Conservation (phyloP, 106 monocot species). For the Acorus calamus region DNA sequence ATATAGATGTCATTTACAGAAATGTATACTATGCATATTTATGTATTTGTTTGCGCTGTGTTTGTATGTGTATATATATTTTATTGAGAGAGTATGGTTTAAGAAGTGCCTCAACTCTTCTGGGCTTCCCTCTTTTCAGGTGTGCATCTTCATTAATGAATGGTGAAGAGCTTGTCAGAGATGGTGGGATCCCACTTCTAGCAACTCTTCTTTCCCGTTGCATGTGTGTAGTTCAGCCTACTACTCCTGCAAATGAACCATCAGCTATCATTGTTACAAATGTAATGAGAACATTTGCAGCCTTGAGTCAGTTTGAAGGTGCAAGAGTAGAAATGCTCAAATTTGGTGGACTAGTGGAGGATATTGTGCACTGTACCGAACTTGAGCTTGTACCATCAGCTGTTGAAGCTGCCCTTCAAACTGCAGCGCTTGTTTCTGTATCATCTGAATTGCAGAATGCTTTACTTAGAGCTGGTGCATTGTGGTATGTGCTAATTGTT, state of each 20-base stretch:
- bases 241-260: constrained; percentile 86
- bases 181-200: constrained; percentile 87
- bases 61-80: no score
- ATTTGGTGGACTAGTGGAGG: constrained; percentile 83
- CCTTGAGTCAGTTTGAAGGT: constrained; percentile 86
- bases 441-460: constrained; percentile 79
- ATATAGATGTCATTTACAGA: background rate
- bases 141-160: constrained; percentile 94
- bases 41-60: no score
- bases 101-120: background rate
- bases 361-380: constrained; percentile 90
- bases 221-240: constrained; percentile 89
- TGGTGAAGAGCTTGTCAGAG: constrained; percentile 94
- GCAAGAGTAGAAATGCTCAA: constrained; percentile 84
- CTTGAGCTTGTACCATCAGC: constrained; percentile 76
- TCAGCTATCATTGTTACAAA: constrained; percentile 87
- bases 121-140: constrained; percentile 23
- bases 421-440: constrained; percentile 76
- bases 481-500: constrained; percentile 52
- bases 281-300: constrained; percentile 79
- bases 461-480: constrained; percentile 68
- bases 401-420: constrained; percentile 91
- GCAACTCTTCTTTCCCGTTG: constrained; percentile 92
- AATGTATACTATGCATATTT: no score
- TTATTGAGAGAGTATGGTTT: background rate